Percentiles rank a stretch among this genome's conserved stretches.
phyloP scores from a whole-genome alignment of 2,329 filamentous ascomycete species.

The Hypocrella siamensis region DNA sequence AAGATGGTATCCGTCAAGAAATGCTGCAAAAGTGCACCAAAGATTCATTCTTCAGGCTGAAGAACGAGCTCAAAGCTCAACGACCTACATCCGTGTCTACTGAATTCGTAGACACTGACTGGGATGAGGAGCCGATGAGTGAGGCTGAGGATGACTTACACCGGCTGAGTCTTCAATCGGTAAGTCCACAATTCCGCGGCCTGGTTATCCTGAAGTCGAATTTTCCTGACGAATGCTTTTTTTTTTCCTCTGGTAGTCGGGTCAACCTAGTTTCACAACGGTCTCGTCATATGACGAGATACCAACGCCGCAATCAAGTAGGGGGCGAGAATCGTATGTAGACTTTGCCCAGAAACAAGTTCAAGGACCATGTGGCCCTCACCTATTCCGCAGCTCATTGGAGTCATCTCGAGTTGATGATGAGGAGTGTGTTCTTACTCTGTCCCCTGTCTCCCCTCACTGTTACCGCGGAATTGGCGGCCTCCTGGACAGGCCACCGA shows the following conservation, averaged over 20 bases:
- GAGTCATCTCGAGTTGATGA: constrained; percentile 26
- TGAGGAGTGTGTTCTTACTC: constrained; percentile 41
- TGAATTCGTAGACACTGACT: constrained; percentile 65
- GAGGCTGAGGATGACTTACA: constrained; percentile 51
- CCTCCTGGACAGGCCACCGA: constrained; percentile 9
- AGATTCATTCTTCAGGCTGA: constrained; percentile 46
- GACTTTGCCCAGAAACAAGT: constrained; percentile 49
- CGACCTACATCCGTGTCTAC: constrained; percentile 58
- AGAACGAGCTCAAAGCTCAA: constrained; percentile 27
- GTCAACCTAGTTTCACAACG: constrained; percentile 66
- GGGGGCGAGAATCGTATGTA: constrained; percentile 43
- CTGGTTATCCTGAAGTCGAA: not conserved
- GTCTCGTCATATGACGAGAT: constrained; percentile 77
- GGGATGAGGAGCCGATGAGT: constrained; percentile 40
- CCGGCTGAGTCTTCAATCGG: constrained; percentile 54
- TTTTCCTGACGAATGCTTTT: constrained; percentile 7
- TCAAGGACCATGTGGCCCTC: constrained; percentile 69
- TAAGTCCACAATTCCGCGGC: constrained; percentile 25
- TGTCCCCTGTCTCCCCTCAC: constrained; percentile 62
- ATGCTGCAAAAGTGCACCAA: constrained; percentile 36
- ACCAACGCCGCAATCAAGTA: constrained; percentile 56
- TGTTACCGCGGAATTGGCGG: constrained; percentile 23
- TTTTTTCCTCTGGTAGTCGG: constrained; percentile 31
- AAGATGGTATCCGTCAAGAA: constrained; percentile 25
- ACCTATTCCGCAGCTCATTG: constrained; percentile 64